A percentile compares a stretch with the other conserved stretches of the same genome.
These are phyloP conservation scores for Penicillium sp. DNA, from an alignment of 2,329 filamentous ascomycete genomes.

Conservation along the genomic window DNA sequence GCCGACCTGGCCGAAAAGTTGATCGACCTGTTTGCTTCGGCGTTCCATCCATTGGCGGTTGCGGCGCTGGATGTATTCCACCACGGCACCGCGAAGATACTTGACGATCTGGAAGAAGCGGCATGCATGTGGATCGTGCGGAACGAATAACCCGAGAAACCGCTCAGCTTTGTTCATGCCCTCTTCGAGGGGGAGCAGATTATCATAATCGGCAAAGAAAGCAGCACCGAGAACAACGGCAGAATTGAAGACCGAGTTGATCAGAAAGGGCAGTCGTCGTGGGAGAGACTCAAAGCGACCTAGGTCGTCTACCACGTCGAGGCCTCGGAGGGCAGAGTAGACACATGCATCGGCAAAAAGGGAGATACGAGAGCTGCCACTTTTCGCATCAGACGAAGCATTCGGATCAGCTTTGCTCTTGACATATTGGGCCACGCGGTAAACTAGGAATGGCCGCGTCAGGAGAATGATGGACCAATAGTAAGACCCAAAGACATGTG, in stretches of 20 bases:
- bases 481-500: slow-evolving; percentile 52
- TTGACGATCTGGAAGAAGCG: slow-evolving; percentile 39
- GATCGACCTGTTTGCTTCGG: slow-evolving; percentile 41
- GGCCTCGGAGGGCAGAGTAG: slow-evolving; percentile 41
- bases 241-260: slow-evolving; percentile 49
- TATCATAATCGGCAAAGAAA: slow-evolving; percentile 48
- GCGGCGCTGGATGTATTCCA: slow-evolving; percentile 37
- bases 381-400: slow-evolving; percentile 18
- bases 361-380: slow-evolving; percentile 31
- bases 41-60: slow-evolving; percentile 42
- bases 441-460: slow-evolving; percentile 54
- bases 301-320: slow-evolving; percentile 42
- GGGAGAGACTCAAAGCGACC: slow-evolving; percentile 36
- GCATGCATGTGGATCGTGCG: slow-evolving; percentile 37
- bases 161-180: slow-evolving; percentile 35
- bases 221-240: slow-evolving; percentile 47
- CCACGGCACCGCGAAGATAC: slow-evolving; percentile 40
- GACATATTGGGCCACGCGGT: slow-evolving; percentile 47
- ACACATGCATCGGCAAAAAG: slow-evolving; percentile 45
- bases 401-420: slow-evolving; percentile 27
- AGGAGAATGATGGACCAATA: slow-evolving; percentile 56
- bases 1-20: slow-evolving; percentile 42
- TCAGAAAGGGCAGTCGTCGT: slow-evolving; percentile 45
- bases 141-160: slow-evolving; percentile 34
- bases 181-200: slow-evolving; percentile 34